A percentile compares a stretch with the other conserved stretches of the same genome.
These are phyloP conservation scores for Fusarium sp. DNA, from an alignment of 2,329 filamentous ascomycete genomes.

Conservation along the genomic window DNA sequence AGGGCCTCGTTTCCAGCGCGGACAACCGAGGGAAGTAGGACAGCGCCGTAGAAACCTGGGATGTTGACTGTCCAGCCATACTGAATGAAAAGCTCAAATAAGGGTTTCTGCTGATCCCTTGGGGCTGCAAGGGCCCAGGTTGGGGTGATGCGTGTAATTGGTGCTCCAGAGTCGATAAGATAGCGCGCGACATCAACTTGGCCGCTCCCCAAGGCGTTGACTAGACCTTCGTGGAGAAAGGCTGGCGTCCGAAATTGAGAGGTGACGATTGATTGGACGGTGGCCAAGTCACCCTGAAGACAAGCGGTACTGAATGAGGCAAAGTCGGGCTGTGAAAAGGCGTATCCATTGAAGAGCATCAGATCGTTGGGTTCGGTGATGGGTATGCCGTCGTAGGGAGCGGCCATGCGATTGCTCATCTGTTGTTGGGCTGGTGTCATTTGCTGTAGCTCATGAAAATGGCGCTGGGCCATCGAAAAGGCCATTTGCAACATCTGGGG, in stretches of 20 bases:
- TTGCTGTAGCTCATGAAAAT: constrained; percentile 3
- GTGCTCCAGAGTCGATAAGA: constrained; percentile 27
- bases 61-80: constrained; percentile 38
- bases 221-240: constrained; percentile 5
- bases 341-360: background rate
- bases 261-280: constrained; percentile 2
- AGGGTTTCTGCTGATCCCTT: background rate
- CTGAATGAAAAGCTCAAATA: constrained; percentile 27
- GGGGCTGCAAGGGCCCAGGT: constrained; percentile 17
- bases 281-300: constrained; percentile 6
- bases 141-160: constrained; percentile 25
- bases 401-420: background rate
- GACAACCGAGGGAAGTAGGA: constrained; percentile 26
- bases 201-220: constrained; percentile 14
- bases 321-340: background rate
- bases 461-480: background rate
- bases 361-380: background rate
- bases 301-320: constrained; percentile 26
- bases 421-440: background rate
- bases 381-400: constrained; percentile 1
- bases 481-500: background rate
- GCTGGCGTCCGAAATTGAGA: constrained; percentile 13
- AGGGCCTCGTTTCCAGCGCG: constrained; percentile 4
- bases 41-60: constrained; percentile 26
- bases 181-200: constrained; percentile 17